phyloP scores from a whole-genome alignment of 306 rosid genomes.

The apple (Malus domestica) region ASM211411v1 NC_041797.1:3738001-3738500 shows the following conservation, averaged over 20 bases:
- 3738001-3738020: conserved; percentile 20
- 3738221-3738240: conserved; percentile 36
- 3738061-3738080: neutral
- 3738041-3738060: neutral
- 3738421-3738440: conserved; percentile 23
- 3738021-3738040: conserved; percentile 22
- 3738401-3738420: conserved; percentile 53
- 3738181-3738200: conserved; percentile 19
- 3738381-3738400: conserved; percentile 25
- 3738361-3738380: conserved; percentile 37
- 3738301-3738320: conserved; percentile 45
- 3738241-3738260: conserved; percentile 72
- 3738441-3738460: conserved; percentile 28
- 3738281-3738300: conserved; percentile 76
- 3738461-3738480: conserved; percentile 27
- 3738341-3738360: conserved; percentile 44
- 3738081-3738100: neutral
- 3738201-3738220: conserved; percentile 19
- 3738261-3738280: conserved; percentile 76
- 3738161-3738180: conserved; percentile 47
- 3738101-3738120: conserved; percentile 24
- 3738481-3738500: conserved; percentile 28
- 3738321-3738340: conserved; percentile 65
- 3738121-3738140: conserved; percentile 8
- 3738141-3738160: neutral